Evolutionary conservation across 2,329 filamentous ascomycete genomes (phyloP).

Genomic region (Paramyrothecium roridum): DNA sequence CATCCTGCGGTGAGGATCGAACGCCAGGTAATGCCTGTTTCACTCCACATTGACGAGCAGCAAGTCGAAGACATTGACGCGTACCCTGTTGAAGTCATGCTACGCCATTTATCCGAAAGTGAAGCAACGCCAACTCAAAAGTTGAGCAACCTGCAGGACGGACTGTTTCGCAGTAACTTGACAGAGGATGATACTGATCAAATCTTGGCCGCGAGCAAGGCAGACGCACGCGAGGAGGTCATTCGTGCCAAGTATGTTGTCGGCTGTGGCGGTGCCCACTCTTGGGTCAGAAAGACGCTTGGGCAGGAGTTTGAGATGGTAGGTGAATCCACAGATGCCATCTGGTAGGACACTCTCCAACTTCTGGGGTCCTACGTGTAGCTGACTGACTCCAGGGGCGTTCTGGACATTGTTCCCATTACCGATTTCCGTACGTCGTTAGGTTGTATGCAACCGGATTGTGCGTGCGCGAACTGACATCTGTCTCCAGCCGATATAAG

Average conservation of each 20-base stretch:
- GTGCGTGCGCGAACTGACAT: not conserved
- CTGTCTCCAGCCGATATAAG: conserved; percentile 45
- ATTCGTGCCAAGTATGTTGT: conserved; percentile 55
- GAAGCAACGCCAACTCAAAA: conserved; percentile 48
- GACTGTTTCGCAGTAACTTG: conserved; percentile 59
- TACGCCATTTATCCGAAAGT: conserved; percentile 55
- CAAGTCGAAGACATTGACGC: conserved; percentile 44
- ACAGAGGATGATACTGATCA: conserved; percentile 55
- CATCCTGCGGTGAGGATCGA: conserved; percentile 47
- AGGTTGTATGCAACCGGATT: not conserved
- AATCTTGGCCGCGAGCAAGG: conserved; percentile 28
- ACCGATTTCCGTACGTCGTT: conserved; percentile 46
- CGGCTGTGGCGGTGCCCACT: conserved; percentile 67
- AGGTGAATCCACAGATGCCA: conserved; percentile 51
- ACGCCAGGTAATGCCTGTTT: conserved; percentile 55
- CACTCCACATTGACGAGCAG: conserved; percentile 50
- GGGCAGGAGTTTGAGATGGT: conserved; percentile 47
- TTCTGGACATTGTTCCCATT: conserved; percentile 38
- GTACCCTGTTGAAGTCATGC: conserved; percentile 59
- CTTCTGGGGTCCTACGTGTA: not conserved
- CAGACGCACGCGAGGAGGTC: conserved; percentile 20
- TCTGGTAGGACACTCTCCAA: conserved; percentile 32
- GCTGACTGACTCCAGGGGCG: conserved; percentile 25
- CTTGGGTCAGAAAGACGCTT: conserved; percentile 59
- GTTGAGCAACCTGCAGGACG: conserved; percentile 34